These are phyloP conservation scores for Starmerella lactis-condensi DNA, from an alignment of 805 yeast species.

Conservation along the genomic window DNA sequence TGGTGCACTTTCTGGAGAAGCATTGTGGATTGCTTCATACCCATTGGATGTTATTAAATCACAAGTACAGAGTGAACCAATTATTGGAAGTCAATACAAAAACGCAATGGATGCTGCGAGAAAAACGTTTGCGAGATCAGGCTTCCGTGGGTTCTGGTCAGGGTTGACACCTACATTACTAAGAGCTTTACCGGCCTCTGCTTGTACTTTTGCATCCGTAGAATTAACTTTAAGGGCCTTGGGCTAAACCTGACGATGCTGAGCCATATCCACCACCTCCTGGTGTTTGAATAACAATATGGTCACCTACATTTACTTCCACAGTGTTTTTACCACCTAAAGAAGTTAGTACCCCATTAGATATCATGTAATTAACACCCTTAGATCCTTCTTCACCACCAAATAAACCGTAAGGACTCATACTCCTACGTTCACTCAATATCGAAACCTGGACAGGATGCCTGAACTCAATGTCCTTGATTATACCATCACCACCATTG, in stretches of 20 bases:
- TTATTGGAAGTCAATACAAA: constrained; percentile 21
- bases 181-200: constrained; percentile 51
- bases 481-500: constrained; percentile 71
- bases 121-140: constrained; percentile 28
- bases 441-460: constrained; percentile 58
- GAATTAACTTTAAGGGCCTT: constrained; percentile 40
- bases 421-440: constrained; percentile 65
- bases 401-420: constrained; percentile 67
- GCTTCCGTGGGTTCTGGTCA: constrained; percentile 35
- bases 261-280: constrained; percentile 83
- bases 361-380: constrained; percentile 40
- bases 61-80: constrained; percentile 36
- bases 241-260: constrained; percentile 12
- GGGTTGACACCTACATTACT: constrained; percentile 38
- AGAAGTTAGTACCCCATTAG: constrained; percentile 16
- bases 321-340: constrained; percentile 62
- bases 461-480: constrained; percentile 69
- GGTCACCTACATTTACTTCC: constrained; percentile 40
- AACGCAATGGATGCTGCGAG: constrained; percentile 29
- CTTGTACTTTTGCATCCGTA: constrained; percentile 63
- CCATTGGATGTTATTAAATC: constrained; percentile 52
- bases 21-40: constrained; percentile 49
- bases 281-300: constrained; percentile 51
- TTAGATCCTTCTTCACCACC: constrained; percentile 66
- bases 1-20: constrained; percentile 54